Base-by-base conservation (phyloP, 73 alveolate species). In the Uronychia setigera region DNA sequence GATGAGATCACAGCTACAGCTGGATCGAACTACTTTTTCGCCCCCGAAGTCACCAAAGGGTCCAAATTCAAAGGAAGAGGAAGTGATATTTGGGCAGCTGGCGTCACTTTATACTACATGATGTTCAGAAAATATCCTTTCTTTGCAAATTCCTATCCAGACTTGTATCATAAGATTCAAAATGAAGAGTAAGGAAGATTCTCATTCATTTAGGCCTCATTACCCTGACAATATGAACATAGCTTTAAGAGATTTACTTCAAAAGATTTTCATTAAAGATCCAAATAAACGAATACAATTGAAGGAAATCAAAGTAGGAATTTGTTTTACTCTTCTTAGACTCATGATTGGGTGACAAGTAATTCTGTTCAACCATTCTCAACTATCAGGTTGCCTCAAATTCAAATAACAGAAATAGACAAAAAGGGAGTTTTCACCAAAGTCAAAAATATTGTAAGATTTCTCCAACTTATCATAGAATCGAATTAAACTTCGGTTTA, bases 41-140 rank as follows among this genome's bases (percentile, higher is more conserved):
- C 90, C 27, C 95, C 95, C 57, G 95, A 89, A 74, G 76, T 85
- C 26, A 60, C 87, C 60, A 35, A 89, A 74, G 92, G 92, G 1
- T 29, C 31, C 31, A 33, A 33, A 31, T 84, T 80, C 32, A 89
- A 76, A 32, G 92, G 89, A 27, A 89, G 34, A 29, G 76, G 60
- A 57, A 77, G 89, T 85, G 95, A 90, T 76, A 74, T 90, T 0
- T 90, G 95, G 95, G 95, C 95, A 28, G 81, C 84, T 28, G 95
- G 92, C 32, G 89, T 90, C 0, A 32, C 95, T 0, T 80, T 88
- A 0, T 88, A 88, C 75, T 35, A 83, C 5, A 82, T 88, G 88
- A 80, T 83, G 35, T 83, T 76, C 85, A 79, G 34, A 30, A 76
- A 77, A 29, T 83, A 83, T 59, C 94, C 94, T 0, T 88, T 83